A percentile compares a stretch with the other conserved stretches of the same genome.
phyloP scores from a whole-genome alignment of 1,139 yeast species.

The Lodderomyces theae region DNA sequence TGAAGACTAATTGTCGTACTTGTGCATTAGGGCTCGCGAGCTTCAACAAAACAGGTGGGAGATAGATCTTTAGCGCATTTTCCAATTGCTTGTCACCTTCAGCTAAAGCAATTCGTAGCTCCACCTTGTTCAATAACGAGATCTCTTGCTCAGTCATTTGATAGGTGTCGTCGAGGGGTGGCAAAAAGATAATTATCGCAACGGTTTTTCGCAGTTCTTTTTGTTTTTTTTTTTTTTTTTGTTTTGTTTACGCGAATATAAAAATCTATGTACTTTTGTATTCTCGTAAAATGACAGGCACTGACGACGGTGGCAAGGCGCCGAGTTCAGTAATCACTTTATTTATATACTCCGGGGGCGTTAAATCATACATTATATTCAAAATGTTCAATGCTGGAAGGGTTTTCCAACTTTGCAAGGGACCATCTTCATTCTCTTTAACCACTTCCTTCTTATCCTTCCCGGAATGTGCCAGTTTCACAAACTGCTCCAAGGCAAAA shows the following conservation, averaged over 20 bases:
- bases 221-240: background rate
- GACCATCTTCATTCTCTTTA: constrained; percentile 17
- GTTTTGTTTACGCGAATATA: background rate
- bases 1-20: constrained; percentile 69
- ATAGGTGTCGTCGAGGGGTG: constrained; percentile 1
- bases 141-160: constrained; percentile 52
- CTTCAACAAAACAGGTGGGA: constrained; percentile 77
- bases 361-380: constrained; percentile 87
- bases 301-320: constrained; percentile 93
- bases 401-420: constrained; percentile 64
- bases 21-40: constrained; percentile 66
- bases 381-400: constrained; percentile 66
- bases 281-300: constrained; percentile 92
- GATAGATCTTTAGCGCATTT: constrained; percentile 55
- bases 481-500: constrained; percentile 63
- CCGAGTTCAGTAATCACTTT: constrained; percentile 97
- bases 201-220: background rate
- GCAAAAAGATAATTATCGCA: constrained; percentile 8
- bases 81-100: constrained; percentile 65
- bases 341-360: constrained; percentile 91
- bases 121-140: constrained; percentile 69
- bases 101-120: constrained; percentile 78
- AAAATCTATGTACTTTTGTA: constrained; percentile 55
- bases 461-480: constrained; percentile 40
- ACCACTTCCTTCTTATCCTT: constrained; percentile 16